Conservation (phyloP, 164 flowering plant species). For the Vitis labrusca region DNA sequence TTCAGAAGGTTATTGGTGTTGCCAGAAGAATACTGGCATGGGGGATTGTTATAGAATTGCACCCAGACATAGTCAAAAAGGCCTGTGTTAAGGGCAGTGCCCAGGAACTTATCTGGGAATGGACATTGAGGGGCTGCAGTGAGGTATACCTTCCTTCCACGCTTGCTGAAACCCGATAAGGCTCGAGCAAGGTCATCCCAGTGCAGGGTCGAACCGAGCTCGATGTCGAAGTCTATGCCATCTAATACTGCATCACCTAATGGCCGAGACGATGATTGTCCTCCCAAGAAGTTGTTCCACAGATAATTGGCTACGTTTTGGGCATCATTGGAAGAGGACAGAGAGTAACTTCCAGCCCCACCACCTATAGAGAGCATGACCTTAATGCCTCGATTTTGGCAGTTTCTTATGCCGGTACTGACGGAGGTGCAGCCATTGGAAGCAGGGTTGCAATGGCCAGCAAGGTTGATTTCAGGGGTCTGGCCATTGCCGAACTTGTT, state of each 20-base stretch:
- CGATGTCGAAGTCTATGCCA: slow-evolving; percentile 33
- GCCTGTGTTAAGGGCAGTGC: slow-evolving; percentile 22
- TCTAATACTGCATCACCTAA: slow-evolving; percentile 30
- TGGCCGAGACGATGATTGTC: slow-evolving; percentile 18
- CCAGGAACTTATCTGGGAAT: slow-evolving; percentile 20
- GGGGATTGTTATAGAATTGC: slow-evolving; percentile 33
- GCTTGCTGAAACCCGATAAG: neutral
- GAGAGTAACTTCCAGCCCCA: slow-evolving; percentile 9
- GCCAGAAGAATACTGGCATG: slow-evolving; percentile 15
- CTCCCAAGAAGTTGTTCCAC: slow-evolving; percentile 29
- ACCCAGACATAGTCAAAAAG: slow-evolving; percentile 41
- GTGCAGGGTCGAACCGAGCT: slow-evolving; percentile 11
- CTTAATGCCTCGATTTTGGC: slow-evolving; percentile 14
- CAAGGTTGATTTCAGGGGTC: slow-evolving; percentile 15
- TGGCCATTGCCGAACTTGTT: slow-evolving; percentile 16
- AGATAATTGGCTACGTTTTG: slow-evolving; percentile 22
- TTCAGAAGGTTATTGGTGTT: slow-evolving; percentile 1
- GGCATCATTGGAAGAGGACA: slow-evolving; percentile 26
- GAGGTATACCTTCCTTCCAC: slow-evolving; percentile 18
- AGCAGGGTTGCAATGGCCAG: slow-evolving; percentile 17
- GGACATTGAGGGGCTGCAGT: slow-evolving; percentile 38
- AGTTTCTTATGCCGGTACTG: slow-evolving; percentile 9
- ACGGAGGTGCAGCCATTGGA: slow-evolving; percentile 6
- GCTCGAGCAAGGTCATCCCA: slow-evolving; percentile 19
- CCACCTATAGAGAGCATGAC: slow-evolving; percentile 21